phyloP scores from a whole-genome alignment of 495 filamentous ascomycete species.

The Tuber aestivum region DNA sequence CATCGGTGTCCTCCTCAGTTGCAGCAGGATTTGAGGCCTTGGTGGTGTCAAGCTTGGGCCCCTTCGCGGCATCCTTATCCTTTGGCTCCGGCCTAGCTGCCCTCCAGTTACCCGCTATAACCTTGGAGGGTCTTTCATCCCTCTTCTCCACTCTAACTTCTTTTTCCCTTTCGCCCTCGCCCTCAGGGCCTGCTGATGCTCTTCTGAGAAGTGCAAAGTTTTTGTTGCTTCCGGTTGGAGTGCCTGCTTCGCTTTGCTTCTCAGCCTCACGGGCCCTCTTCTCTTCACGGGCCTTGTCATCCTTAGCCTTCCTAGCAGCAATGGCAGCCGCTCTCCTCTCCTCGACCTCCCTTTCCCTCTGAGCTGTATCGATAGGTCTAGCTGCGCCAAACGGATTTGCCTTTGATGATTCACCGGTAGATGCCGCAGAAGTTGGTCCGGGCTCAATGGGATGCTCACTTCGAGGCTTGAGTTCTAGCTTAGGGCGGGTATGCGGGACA shows the following conservation, averaged over 20 bases:
- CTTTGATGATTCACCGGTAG: constrained; percentile 45
- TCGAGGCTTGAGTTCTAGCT: constrained; percentile 56
- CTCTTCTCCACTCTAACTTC: constrained; percentile 14
- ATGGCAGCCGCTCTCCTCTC: constrained; percentile 70
- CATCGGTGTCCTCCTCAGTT: constrained; percentile 23
- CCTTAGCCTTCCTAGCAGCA: constrained; percentile 77
- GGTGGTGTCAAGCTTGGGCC: constrained; percentile 1
- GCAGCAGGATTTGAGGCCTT: constrained; percentile 29
- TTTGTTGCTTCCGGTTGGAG: constrained; percentile 25
- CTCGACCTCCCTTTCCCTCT: constrained; percentile 80
- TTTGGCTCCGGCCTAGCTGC: constrained; percentile 23
- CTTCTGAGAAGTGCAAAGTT: constrained; percentile 34
- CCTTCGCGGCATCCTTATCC: constrained; percentile 29
- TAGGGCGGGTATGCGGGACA: constrained; percentile 29
- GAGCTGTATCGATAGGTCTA: constrained; percentile 42
- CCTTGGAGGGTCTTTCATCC: constrained; percentile 12
- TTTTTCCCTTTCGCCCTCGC: constrained; percentile 21
- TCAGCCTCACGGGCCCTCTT: constrained; percentile 46
- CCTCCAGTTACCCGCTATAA: constrained; percentile 18
- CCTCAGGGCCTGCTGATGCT: constrained; percentile 30
- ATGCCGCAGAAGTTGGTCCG: constrained; percentile 28
- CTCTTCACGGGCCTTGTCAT: constrained; percentile 70
- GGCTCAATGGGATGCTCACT: constrained; percentile 52
- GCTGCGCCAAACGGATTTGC: constrained; percentile 77
- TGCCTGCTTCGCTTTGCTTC: constrained; percentile 25